Conservation (phyloP, 176 grass and related monocot genomes). For the Melocanna baccifera region DNA sequence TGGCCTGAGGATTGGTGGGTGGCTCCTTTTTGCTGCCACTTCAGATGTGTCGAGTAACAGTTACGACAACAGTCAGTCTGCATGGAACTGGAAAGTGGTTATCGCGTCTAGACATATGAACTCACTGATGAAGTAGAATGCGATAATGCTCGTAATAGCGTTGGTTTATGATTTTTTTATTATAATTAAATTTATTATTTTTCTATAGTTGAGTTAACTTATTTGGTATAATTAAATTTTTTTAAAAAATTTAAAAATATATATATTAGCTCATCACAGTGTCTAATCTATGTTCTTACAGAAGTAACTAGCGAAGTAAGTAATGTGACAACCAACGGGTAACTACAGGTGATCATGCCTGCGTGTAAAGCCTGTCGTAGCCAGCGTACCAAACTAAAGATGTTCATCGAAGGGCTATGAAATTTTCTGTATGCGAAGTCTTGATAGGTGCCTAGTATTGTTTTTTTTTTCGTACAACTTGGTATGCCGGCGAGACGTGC, state of each 20-base stretch:
- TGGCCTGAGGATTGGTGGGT: not conserved
- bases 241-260: too few relatives aligned
- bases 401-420: not conserved
- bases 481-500: not conserved
- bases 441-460: not conserved
- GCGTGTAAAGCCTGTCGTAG: not conserved
- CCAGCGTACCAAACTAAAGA: constrained; percentile 16
- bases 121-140: not conserved
- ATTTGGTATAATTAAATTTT: too few relatives aligned
- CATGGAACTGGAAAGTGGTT: constrained; percentile 10
- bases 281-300: too few relatives aligned
- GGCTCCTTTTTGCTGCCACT: constrained; percentile 8
- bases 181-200: too few relatives aligned
- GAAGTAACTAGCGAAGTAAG: not conserved
- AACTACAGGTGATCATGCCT: not conserved
- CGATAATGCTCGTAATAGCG: too few relatives aligned
- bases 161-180: too few relatives aligned
- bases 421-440: not conserved
- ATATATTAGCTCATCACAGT: too few relatives aligned
- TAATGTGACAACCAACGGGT: not conserved
- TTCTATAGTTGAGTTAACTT: too few relatives aligned
- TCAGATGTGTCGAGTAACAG: constrained; percentile 13
- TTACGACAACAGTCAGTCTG: constrained; percentile 20
- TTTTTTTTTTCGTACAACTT: too few relatives aligned
- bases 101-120: not conserved